Base-by-base conservation (phyloP, 2,329 filamentous ascomycete genomes). In the Cladorrhinum sp. region DNA sequence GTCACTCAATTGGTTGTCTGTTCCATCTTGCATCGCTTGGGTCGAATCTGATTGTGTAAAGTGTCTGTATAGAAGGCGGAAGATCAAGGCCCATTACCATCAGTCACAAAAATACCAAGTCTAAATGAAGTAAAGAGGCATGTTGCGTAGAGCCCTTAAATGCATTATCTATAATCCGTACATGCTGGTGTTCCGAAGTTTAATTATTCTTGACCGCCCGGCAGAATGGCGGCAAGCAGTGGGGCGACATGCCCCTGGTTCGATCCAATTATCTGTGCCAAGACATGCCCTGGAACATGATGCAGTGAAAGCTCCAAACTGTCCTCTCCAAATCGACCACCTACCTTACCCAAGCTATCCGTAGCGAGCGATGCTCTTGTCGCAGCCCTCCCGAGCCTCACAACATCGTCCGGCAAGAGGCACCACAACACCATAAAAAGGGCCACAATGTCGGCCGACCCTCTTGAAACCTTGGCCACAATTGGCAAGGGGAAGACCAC, bases 401-500 rank as follows among this genome's bases (percentile, higher is more conserved):
- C 57, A 64, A 60, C 61, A 58, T 59, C 60, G 45, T 59, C 58
- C 41, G 58, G 48, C 60, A 60, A 66, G 68, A 67, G 67, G 66
- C 63, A 69, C 55, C 67, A 68, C 65, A 57, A 65, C 63, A 62
- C 56, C 56, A 29, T 60, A 65, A 50, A 53, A 57, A 55, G 59
- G 68, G 68, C 68, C 66, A 69, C 60, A 58, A 69, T 69, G 67
- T 68, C 68, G 68, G 68, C 66, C 68, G 64, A 66, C 60, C 58
- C 66, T 53, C 64, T 70, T 60, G 57, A 69, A 57, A 59, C 49
- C 45, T 60, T 95, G 74, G 84, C 92, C 73, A 87, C 91, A 80
- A 90, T 91, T 75, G 88, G 86, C 74, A 90, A 88, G 69, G 88
- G 87, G 71, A 85, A 88, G 76, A 97, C 87, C 76, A 91, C 91